Evolutionary conservation across 2,329 filamentous ascomycete species (phyloP), one percentile per base, ranked within the genome.

Genomic region (Nemania abortiva): DNA sequence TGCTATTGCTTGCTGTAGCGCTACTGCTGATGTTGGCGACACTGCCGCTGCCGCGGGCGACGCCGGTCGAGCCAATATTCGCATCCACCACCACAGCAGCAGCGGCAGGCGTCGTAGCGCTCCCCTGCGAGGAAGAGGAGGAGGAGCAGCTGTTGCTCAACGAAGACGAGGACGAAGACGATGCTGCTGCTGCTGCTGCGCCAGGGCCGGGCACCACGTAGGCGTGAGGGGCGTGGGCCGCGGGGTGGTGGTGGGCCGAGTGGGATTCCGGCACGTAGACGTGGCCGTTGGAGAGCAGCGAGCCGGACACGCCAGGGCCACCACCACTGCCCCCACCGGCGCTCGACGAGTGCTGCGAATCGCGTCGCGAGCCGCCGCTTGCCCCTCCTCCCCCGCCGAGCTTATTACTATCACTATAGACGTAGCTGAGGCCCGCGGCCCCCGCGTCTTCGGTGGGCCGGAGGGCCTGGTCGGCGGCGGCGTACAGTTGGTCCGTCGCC

Each of bases 251-350:
- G 39, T 76, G 71, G 6, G 68, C 47, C 27, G 77, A 72, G 29
- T 77, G 75, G 0, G 74, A 73, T 3, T 77, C 76, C 3, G 78
- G 78, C 0, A 80, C 76, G 68, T 81, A 81, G 53, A 77, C 65
- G 24, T 81, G 78, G 15, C 79, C 78, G 69, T 80, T 80, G 52
- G 78, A 70, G 2, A 80, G 75, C 6, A 77, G 65, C 3, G 76
- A 73, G 18, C 67, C 71, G 58, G 70, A 64, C 10, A 15, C 15
- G 54, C 65, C 70, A 29, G 63, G 69, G 10, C 73, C 71, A n/a
- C 73, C 70, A 58, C 72, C 68, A 7, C 73, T 5, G 24, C 24
- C 71, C 20, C 72, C 70, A 58, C 73, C 71, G 20, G 72, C 69
- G 63, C 72, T 74, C 2, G 77, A 75, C 2, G 77, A 75, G 11